Evolutionary conservation across 345 rosid species (phyloP), one percentile per base, ranked within the genome.

Genomic region (Murraya koenigii): DNA sequence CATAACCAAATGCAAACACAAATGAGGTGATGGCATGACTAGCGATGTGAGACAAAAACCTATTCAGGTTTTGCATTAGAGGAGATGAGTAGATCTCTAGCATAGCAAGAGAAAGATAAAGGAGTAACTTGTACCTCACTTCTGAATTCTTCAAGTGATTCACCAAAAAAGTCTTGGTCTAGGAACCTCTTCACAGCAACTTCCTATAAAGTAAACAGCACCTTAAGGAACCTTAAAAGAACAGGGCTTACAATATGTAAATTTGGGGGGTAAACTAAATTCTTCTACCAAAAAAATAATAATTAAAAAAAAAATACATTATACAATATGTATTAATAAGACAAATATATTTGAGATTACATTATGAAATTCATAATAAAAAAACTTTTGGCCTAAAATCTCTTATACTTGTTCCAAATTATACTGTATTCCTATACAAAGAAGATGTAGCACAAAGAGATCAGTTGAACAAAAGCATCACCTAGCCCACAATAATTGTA

Each of bases 171-270:
- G 77, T 84, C 95, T 86, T 95, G 98, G 84, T 93, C 95, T 70
- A 95, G 85, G 84, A 95, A 95, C 85, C 85, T 91, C 89, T 95
- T 95, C 83, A 95, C 97, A 38, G 97, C 98, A 85, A 94, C 97
- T 85, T 92, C 97, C 98, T 94, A 79, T 74, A 75, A 84, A 75
- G 80, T 66, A 55, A 80, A 49, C 73, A 78, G 76, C 32, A 66
- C 65, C 65, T 63, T 77, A 36, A 68, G 69, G 58, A 76, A 47
- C 67, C 72, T 62, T 41, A 8, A 66, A 41, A 70, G 56, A 23
- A 39, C 3, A 52, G 76, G 58, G 7, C 56, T 60, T n/a, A 69
- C 17, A 39, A 62, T n/a, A 78, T 35, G 35, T 69, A 30, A 67
- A 49, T 26, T 58, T 30, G 5, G 28, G 17, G 38, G 66, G 41